phyloP scores from a whole-genome alignment of 2,329 filamentous ascomycete genomes.

The Podosphaera xanthii region DNA sequence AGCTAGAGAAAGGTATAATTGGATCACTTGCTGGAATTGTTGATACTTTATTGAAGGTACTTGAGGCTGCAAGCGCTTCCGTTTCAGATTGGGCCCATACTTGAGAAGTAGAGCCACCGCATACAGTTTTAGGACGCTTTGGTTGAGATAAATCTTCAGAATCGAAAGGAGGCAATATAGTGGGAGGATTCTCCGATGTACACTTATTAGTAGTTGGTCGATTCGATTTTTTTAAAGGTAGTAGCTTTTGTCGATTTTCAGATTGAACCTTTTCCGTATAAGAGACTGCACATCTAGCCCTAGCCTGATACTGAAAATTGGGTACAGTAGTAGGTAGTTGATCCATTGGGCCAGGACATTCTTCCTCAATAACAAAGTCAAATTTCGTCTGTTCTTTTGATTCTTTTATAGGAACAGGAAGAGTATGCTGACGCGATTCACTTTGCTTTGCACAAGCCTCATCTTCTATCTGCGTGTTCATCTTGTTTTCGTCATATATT shows the following conservation, averaged over 20 bases:
- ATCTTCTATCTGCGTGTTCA: conserved; percentile 6
- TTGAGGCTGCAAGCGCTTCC: conserved; percentile 13
- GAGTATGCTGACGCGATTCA: not conserved
- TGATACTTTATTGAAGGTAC: conserved; percentile 15
- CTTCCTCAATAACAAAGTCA: conserved; percentile 16
- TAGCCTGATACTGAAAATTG: conserved; percentile 7
- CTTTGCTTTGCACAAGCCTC: not conserved
- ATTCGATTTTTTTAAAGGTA: conserved; percentile 7
- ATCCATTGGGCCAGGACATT: conserved; percentile 19
- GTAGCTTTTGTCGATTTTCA: conserved; percentile 14
- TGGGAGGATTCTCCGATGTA: too few relatives aligned
- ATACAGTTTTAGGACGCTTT: too few relatives aligned
- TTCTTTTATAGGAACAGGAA: not conserved
- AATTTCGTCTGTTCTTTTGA: conserved; percentile 3
- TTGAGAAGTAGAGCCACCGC: not conserved
- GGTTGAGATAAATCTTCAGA: too few relatives aligned
- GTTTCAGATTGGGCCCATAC: conserved; percentile 20
- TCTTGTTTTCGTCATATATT: conserved; percentile 36
- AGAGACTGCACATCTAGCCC: conserved; percentile 16
- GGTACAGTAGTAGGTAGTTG: conserved; percentile 19
- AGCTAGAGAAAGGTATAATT: conserved; percentile 18
- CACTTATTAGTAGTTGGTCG: not conserved
- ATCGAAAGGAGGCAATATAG: too few relatives aligned
- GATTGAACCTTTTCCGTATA: conserved; percentile 11
- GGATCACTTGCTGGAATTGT: conserved; percentile 28